Conservation (phyloP, 352 stramenopile species). For the Globisporangium nagaii region DNA sequence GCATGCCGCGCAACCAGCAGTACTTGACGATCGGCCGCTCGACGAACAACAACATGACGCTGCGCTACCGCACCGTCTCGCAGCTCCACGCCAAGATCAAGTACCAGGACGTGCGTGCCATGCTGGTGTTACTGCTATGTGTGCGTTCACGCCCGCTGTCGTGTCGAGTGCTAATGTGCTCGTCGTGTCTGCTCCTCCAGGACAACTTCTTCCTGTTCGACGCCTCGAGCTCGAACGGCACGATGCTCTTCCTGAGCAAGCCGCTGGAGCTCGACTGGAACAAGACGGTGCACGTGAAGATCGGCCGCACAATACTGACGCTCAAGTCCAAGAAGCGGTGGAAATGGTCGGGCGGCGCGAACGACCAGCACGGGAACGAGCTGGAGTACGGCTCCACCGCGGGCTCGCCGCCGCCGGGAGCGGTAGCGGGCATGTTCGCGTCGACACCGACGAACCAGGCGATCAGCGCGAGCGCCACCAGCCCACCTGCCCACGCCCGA, state of each 20-base stretch:
- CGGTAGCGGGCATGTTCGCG: not conserved
- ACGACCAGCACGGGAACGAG: constrained; percentile 31
- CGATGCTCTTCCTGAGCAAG: constrained; percentile 80
- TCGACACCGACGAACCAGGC: constrained; percentile 9
- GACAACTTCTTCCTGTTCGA: constrained; percentile 76
- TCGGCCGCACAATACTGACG: constrained; percentile 78
- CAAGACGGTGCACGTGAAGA: constrained; percentile 80
- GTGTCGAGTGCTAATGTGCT: not conserved
- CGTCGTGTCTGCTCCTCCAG: constrained; percentile 21
- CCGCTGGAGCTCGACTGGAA: constrained; percentile 81
- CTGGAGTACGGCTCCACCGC: not conserved
- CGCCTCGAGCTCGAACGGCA: constrained; percentile 76
- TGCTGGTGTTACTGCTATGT: not conserved
- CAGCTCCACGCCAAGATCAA: constrained; percentile 82
- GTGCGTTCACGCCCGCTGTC: no score
- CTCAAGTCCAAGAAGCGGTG: constrained; percentile 82
- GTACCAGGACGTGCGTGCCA: constrained; percentile 63
- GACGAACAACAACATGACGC: constrained; percentile 82
- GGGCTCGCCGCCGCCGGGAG: not conserved
- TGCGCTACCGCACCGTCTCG: constrained; percentile 82
- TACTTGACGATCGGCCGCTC: constrained; percentile 75
- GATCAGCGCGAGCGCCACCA: constrained; percentile 2
- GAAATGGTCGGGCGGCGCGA: constrained; percentile 60
- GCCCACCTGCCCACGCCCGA: constrained; percentile 2
- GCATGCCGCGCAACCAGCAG: constrained; percentile 60